These are phyloP conservation scores for Trypanosoma conorhini DNA, from an alignment of 208 protist genomes.

Conservation along the genomic window DNA sequence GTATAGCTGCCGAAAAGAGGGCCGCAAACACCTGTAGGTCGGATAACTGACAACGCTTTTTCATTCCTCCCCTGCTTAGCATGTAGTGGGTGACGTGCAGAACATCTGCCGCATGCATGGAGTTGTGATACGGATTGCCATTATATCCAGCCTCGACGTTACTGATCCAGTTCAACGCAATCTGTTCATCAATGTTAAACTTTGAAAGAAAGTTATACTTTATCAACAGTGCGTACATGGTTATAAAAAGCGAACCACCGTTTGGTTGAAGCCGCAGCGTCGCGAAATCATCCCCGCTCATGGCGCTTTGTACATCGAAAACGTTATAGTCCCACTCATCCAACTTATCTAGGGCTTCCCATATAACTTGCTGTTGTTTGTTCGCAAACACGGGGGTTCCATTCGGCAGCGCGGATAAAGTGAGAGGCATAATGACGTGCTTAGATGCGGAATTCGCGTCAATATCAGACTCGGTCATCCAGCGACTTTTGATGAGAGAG, in stretches of 20 bases:
- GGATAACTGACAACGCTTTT: constrained; percentile 66
- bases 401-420: constrained; percentile 41
- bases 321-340: constrained; percentile 90
- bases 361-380: constrained; percentile 46
- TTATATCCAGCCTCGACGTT: constrained; percentile 91
- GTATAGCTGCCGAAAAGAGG: constrained; percentile 92
- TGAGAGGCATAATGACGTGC: constrained; percentile 70
- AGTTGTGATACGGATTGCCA: constrained; percentile 93
- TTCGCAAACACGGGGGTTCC: constrained; percentile 37
- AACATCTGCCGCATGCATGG: constrained; percentile 93
- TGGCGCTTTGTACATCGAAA: constrained; percentile 75
- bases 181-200: constrained; percentile 91
- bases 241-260: constrained; percentile 85
- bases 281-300: constrained; percentile 76
- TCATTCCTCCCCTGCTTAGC: constrained; percentile 68
- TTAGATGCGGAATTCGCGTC: constrained; percentile 46
- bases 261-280: constrained; percentile 57
- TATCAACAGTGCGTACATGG: constrained; percentile 86
- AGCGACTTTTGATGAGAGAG: constrained; percentile 87
- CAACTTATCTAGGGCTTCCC: constrained; percentile 67
- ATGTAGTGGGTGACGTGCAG: constrained; percentile 90
- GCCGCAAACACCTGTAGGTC: constrained; percentile 89
- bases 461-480: constrained; percentile 46
- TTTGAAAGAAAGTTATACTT: constrained; percentile 85
- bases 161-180: constrained; percentile 88